Base-by-base conservation (phyloP, 2,329 filamentous ascomycete genomes). In the Aureobasidium pullulans region DNA sequence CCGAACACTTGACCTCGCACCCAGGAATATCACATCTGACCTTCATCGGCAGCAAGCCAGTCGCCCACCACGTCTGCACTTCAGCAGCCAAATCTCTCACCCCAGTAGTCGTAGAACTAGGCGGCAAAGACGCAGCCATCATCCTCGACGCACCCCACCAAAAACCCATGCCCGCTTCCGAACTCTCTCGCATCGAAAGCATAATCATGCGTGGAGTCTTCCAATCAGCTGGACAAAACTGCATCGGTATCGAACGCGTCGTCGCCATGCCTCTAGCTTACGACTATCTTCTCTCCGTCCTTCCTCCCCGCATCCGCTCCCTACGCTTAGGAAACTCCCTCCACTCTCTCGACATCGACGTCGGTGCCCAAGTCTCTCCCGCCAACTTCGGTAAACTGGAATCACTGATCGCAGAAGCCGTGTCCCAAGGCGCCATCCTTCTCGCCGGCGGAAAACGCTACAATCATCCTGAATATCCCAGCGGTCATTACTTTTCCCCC, bases 181-280 rank as follows among this genome's bases (percentile, higher is more conserved):
- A 83, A 67, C 79, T 97, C 61, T 75, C 83, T 4, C 84, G 88
- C 43, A 86, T 97, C 52, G 82, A 84, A 40, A 89, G 91, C 63
- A 88, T 95, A 63, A 83, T 97, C 63, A 86, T 99, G 76, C 85
- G 94, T 57, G 94, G 93, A 56, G 90, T 90, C 9, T 99, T 97
- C 75, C 94, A 99, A 74, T 91, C 91, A 54, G 87, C 91, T 15
- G 94, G 94, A 1, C 94, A 99, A 73, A 99, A 99, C 76, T 99
- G 94, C 75, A 93, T 99, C 69, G 94, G 94, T 59, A 93, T 96
- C 65, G 94, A 99, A 76, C 88, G 94, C 59, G 86, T 97, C 69
- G 86, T 97, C 66, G 90, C 88, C 28, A 81, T 89, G 15, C 86
- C 90, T 1, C 78, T 76, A n/a, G 80, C 89, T 54, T 96, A 97